Conservation (phyloP, 345 rosid species). For the Salix koriyanagi region DNA sequence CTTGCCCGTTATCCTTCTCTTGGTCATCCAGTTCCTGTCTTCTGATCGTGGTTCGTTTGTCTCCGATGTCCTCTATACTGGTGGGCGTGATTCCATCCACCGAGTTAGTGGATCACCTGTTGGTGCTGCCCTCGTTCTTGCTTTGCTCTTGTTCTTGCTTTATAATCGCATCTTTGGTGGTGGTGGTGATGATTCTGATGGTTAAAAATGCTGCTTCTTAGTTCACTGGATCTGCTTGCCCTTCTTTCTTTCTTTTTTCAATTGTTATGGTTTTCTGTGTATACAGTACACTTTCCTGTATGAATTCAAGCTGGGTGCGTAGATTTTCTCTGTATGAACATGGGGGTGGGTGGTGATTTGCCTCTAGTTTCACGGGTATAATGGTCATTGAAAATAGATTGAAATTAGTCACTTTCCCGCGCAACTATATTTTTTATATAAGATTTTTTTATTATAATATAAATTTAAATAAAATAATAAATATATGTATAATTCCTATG, state of each 20-base stretch:
- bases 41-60: conserved; percentile 70
- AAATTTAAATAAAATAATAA: too few relatives aligned
- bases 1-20: conserved; percentile 62
- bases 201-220: conserved; percentile 9
- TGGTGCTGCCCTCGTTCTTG: conserved; percentile 64
- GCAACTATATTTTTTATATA: too few relatives aligned
- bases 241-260: background rate
- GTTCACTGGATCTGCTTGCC: background rate
- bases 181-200: conserved; percentile 23
- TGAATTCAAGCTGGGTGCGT: background rate
- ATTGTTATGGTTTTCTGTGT: background rate
- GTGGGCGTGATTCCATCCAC: conserved; percentile 64
- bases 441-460: too few relatives aligned
- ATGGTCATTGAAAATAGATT: background rate
- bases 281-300: too few relatives aligned
- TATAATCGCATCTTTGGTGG: conserved; percentile 78
- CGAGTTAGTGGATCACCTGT: conserved; percentile 74
- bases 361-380: background rate
- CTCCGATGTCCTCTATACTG: conserved; percentile 50
- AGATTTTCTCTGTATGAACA: conserved; percentile 2
- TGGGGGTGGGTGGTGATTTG: background rate
- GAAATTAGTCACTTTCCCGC: too few relatives aligned
- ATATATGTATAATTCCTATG: too few relatives aligned
- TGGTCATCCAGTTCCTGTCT: conserved; percentile 77
- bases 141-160: conserved; percentile 58